phyloP scores from a whole-genome alignment of 257 asterid genomes.

The Apocynum venetum region DNA sequence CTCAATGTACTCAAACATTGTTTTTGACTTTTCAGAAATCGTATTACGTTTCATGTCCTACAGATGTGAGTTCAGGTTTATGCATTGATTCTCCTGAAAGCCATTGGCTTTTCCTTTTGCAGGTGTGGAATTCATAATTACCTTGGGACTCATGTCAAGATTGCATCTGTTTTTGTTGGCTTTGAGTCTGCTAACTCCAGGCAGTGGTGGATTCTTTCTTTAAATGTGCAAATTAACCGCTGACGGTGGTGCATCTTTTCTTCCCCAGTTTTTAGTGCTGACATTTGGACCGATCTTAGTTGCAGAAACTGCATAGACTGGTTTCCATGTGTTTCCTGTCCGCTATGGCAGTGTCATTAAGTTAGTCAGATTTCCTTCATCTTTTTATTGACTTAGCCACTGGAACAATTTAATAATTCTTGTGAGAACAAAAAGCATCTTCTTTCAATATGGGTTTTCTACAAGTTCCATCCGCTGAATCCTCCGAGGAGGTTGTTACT shows the following conservation, averaged over 20 bases:
- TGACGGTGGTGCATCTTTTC: neutral
- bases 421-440: neutral
- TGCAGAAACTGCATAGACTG: neutral
- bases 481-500: constrained; percentile 38
- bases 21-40: neutral
- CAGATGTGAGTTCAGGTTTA: constrained; percentile 1
- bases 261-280: neutral
- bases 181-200: neutral
- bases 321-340: neutral
- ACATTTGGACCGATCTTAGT: neutral
- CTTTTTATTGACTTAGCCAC: neutral
- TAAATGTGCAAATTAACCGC: neutral
- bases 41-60: neutral
- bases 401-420: neutral
- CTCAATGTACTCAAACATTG: neutral
- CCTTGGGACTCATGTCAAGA: neutral
- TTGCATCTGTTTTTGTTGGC: neutral
- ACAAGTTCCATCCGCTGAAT: constrained; percentile 45
- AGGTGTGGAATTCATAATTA: neutral
- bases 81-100: neutral
- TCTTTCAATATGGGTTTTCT: constrained; percentile 61
- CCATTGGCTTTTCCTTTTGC: neutral
- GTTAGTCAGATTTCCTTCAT: neutral
- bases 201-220: neutral
- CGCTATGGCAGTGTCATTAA: neutral